phyloP scores from a whole-genome alignment of 2,329 filamentous ascomycete genomes.

The Curvularia sp. region DNA sequence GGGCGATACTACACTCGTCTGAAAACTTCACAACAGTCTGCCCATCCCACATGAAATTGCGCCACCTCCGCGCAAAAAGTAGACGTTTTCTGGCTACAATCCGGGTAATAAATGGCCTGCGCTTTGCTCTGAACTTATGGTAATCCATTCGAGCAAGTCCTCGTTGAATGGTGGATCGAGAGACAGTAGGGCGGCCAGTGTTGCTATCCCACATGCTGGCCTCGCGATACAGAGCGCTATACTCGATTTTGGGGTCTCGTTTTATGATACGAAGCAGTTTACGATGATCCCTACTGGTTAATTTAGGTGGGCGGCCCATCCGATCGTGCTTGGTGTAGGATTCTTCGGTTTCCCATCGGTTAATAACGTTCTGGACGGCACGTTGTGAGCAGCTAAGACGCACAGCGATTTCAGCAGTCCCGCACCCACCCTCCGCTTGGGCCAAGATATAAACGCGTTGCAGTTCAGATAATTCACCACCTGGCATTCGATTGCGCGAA shows the following conservation, averaged over 20 bases:
- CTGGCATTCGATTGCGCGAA: neutral
- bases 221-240: neutral
- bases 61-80: neutral
- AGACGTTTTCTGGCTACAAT: neutral
- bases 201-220: neutral
- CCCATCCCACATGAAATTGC: neutral
- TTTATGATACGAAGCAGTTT: neutral
- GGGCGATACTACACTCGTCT: slow-evolving; percentile 6
- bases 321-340: neutral
- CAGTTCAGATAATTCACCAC: neutral
- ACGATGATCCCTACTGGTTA: neutral
- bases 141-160: neutral
- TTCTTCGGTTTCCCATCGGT: neutral
- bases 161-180: slow-evolving; percentile 2
- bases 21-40: neutral
- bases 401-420: neutral
- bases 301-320: neutral
- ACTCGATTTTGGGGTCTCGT: neutral
- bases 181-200: neutral
- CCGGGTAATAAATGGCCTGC: slow-evolving; percentile 3
- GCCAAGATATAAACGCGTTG: neutral
- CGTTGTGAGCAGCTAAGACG: neutral
- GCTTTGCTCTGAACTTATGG: slow-evolving; percentile 9
- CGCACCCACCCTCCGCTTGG: neutral
- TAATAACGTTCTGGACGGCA: neutral